These are phyloP conservation scores for Prunus padus DNA, from an alignment of 306 rosid genomes.

Conservation along the genomic window DNA sequence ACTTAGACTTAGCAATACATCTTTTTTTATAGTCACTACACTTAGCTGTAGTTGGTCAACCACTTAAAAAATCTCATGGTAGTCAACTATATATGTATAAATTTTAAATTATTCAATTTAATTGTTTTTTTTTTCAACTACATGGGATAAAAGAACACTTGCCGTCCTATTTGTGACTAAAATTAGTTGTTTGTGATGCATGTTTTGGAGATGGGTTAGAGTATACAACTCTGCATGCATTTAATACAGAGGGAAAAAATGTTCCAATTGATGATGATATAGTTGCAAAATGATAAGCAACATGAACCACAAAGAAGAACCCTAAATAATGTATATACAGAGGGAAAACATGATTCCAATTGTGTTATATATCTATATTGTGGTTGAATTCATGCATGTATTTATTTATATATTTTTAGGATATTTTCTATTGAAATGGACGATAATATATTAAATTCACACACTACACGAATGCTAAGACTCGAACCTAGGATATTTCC, in stretches of 20 bases:
- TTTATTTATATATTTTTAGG: no score
- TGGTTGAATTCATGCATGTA: not conserved
- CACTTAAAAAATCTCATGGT: not conserved
- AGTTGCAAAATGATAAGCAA: no score
- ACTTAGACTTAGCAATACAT: no score
- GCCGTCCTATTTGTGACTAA: not conserved
- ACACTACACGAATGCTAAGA: accelerated
- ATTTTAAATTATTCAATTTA: not conserved
- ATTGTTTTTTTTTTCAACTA: not conserved
- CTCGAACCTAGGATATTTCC: accelerated
- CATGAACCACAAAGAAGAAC: no score
- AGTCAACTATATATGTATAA: not conserved
- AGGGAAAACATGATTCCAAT: not conserved
- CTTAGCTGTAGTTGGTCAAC: not conserved
- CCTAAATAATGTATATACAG: no score
- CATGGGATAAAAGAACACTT: not conserved
- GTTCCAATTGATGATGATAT: no score
- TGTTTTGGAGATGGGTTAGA: not conserved
- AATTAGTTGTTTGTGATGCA: not conserved
- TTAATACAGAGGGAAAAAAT: no score
- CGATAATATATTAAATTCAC: no score
- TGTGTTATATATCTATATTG: not conserved
- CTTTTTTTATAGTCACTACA: not conserved
- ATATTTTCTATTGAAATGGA: accelerated
- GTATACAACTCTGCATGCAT: not conserved